Evolutionary conservation across 1,284 basidiomycete genomes (phyloP).

Genomic region (Ceraceosorus bombacis): DNA sequence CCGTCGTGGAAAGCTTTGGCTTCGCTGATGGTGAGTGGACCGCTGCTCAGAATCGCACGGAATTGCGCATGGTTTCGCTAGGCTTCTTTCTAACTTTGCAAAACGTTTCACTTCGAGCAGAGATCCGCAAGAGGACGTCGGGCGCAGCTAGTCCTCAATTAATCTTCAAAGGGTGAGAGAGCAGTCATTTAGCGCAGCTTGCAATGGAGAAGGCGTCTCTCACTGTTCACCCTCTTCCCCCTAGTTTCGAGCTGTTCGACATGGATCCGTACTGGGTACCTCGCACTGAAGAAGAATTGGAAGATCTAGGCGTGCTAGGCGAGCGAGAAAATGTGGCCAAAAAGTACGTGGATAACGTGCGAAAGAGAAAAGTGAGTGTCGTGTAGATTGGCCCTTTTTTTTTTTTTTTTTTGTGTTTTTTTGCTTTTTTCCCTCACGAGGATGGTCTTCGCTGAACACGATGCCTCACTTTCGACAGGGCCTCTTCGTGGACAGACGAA

Average conservation of each 20-base stretch:
- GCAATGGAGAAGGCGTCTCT: slow-evolving; percentile 51
- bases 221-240: not conserved
- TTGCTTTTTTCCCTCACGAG: not conserved
- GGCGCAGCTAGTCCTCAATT: slow-evolving; percentile 94
- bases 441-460: not conserved
- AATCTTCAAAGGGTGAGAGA: slow-evolving; percentile 78
- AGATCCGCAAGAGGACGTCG: slow-evolving; percentile 90
- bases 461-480: slow-evolving; percentile 15
- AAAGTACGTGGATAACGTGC: slow-evolving; percentile 82
- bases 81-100: not conserved
- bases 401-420: too few relatives aligned
- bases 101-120: slow-evolving; percentile 50
- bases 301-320: slow-evolving; percentile 92
- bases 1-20: slow-evolving; percentile 93
- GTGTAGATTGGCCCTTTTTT: not conserved
- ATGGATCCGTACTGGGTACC: slow-evolving; percentile 97
- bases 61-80: not conserved
- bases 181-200: not conserved
- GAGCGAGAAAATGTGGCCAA: slow-evolving; percentile 91
- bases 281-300: slow-evolving; percentile 91
- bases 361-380: slow-evolving; percentile 49
- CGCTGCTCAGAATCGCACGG: not conserved
- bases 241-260: slow-evolving; percentile 40
- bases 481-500: slow-evolving; percentile 31
- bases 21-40: slow-evolving; percentile 75